Conservation (phyloP, 306 rosid genomes). For the Luffa aegyptiaca region DNA sequence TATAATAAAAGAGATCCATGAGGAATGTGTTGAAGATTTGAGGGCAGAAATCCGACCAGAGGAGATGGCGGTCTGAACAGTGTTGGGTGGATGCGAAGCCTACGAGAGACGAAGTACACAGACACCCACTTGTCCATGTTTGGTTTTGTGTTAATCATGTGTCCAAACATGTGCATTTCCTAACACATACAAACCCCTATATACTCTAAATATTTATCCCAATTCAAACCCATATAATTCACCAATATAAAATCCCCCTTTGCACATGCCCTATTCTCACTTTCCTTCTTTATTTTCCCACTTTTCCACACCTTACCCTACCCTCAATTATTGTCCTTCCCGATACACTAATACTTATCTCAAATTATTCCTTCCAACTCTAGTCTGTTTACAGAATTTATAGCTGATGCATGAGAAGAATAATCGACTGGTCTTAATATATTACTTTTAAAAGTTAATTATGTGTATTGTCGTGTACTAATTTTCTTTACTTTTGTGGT, state of each 20-base stretch:
- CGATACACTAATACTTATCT: not conserved
- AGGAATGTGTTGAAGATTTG: not conserved
- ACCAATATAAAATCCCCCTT: not conserved
- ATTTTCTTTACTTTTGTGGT: not conserved
- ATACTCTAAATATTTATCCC: not conserved
- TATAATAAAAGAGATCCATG: not conserved
- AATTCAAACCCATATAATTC: not conserved
- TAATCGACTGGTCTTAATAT: too few species aligned
- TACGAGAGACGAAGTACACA: not conserved
- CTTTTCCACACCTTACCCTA: not conserved
- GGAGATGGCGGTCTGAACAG: conserved; percentile 5
- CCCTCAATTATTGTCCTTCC: conserved; percentile 1
- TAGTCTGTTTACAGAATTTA: not conserved
- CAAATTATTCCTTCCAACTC: not conserved
- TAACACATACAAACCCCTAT: not conserved
- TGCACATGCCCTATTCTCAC: conserved; percentile 3
- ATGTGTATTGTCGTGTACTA: not conserved
- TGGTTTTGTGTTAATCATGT: not conserved
- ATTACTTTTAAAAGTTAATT: too few species aligned
- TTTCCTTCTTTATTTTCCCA: not conserved
- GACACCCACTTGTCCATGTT: conserved; percentile 10
- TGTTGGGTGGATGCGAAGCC: conserved; percentile 8
- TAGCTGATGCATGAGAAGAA: not conserved
- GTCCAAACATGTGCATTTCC: conserved; percentile 1
- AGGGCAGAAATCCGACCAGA: conserved; percentile 8